A percentile compares a stretch with the other conserved stretches of the same genome.
Conservation (phyloP, 768 basidiomycete genomes). For the Phylloporus sp. region DNA sequence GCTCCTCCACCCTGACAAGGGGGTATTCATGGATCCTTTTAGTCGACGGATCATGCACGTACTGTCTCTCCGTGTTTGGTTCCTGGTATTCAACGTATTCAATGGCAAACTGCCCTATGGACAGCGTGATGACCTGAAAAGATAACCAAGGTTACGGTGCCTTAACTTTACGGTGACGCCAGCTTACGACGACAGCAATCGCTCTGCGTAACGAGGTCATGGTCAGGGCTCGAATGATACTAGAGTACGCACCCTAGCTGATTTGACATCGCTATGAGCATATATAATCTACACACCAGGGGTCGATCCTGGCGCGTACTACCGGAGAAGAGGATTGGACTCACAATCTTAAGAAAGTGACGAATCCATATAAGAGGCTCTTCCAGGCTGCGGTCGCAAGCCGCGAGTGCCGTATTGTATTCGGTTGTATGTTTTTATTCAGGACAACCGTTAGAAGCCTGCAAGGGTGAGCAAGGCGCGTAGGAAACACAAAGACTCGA, state of each 20-base stretch:
- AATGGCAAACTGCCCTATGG: constrained; percentile 55
- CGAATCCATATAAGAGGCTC: constrained; percentile 50
- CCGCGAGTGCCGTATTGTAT: constrained; percentile 37
- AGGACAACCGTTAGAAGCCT: constrained; percentile 51
- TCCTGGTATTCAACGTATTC: constrained; percentile 31
- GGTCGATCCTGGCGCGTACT: background rate
- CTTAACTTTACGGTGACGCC: background rate
- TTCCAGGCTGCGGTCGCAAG: constrained; percentile 50
- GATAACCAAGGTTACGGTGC: background rate
- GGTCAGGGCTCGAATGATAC: background rate
- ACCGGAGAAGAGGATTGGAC: constrained; percentile 19
- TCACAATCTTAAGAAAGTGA: constrained; percentile 61
- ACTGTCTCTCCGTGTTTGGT: constrained; percentile 18
- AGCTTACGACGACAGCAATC: constrained; percentile 24
- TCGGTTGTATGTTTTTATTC: constrained; percentile 49
- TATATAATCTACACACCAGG: constrained; percentile 49
- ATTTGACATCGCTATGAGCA: constrained; percentile 72
- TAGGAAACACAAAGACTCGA: constrained; percentile 9
- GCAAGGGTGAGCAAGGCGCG: background rate
- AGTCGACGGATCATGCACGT: constrained; percentile 1
- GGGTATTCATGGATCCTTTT: background rate
- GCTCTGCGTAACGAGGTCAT: constrained; percentile 17
- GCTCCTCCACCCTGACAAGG: constrained; percentile 19
- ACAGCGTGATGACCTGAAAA: constrained; percentile 51
- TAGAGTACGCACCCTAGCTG: constrained; percentile 54